Conservation (phyloP, 768 basidiomycete species). For the Tulasnella sp. region DNA sequence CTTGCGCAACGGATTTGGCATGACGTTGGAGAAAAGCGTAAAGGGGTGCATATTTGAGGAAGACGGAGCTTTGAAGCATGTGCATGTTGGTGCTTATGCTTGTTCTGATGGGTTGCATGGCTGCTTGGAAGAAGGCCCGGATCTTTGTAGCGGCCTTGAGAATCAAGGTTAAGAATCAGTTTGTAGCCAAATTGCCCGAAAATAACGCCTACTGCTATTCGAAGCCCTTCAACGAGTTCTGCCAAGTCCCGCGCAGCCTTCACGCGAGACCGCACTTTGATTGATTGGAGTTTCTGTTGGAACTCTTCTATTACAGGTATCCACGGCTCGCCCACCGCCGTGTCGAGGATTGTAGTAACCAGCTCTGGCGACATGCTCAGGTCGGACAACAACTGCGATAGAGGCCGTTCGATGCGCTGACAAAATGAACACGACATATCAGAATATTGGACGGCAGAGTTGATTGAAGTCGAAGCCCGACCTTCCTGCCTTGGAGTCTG, state of each 20-base stretch:
- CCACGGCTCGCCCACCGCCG: constrained; percentile 83
- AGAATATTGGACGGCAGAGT: neutral
- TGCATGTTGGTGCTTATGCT: constrained; percentile 90
- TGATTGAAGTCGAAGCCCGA: constrained; percentile 32
- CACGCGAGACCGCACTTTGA: constrained; percentile 68
- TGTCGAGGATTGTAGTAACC: constrained; percentile 71
- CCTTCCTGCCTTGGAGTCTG: constrained; percentile 74
- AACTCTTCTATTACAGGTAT: constrained; percentile 72
- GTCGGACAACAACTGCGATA: constrained; percentile 71
- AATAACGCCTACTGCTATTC: constrained; percentile 65
- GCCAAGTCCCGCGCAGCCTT: constrained; percentile 78
- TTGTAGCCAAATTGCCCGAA: neutral
- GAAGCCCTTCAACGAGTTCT: constrained; percentile 76
- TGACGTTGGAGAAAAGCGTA: constrained; percentile 82
- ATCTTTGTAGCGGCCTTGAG: constrained; percentile 80
- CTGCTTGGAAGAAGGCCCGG: constrained; percentile 71
- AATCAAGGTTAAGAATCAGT: neutral
- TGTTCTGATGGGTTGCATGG: constrained; percentile 72
- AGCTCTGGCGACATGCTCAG: constrained; percentile 77
- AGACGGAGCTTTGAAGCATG: constrained; percentile 77
- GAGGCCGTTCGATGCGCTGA: constrained; percentile 81
- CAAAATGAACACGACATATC: neutral
- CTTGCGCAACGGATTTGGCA: constrained; percentile 69
- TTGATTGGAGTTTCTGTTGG: constrained; percentile 59
- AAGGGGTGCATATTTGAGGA: constrained; percentile 74